phyloP scores from a whole-genome alignment of 2,329 filamentous ascomycete genomes.

The Fusarium subglutinans region DNA sequence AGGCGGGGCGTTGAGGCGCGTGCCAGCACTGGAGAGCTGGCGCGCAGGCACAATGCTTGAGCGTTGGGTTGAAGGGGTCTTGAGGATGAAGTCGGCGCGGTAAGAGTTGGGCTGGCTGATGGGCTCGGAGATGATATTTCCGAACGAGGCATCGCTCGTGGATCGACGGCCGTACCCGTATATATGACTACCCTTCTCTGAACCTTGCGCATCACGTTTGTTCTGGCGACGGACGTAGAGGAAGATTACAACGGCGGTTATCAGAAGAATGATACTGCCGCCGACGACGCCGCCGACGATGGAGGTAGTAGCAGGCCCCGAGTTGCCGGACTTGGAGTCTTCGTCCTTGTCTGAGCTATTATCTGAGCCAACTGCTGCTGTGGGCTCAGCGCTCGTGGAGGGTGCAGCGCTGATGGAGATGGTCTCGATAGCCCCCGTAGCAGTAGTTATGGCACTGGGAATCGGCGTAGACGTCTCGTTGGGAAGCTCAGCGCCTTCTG shows the following conservation, averaged over 20 bases:
- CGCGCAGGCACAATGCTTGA: conserved; percentile 17
- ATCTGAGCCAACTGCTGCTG: conserved; percentile 17
- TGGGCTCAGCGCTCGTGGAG: conserved; percentile 27
- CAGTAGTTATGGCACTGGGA: conserved; percentile 31
- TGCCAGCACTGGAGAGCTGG: conserved; percentile 22
- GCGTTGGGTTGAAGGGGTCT: conserved; percentile 38
- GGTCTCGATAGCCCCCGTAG: conserved; percentile 34
- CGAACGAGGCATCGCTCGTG: conserved; percentile 40
- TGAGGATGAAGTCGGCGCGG: conserved; percentile 64
- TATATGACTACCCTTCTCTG: conserved; percentile 35
- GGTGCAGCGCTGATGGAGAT: conserved; percentile 36
- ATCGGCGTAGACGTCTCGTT: conserved; percentile 32
- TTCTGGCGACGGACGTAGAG: conserved; percentile 51
- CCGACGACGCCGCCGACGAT: conserved; percentile 60
- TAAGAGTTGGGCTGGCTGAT: conserved; percentile 56
- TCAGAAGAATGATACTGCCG: conserved; percentile 55
- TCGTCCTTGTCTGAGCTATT: conserved; percentile 10
- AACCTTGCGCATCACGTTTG: conserved; percentile 18
- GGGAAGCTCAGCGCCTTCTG: conserved; percentile 45
- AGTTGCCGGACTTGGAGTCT: conserved; percentile 21
- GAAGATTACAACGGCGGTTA: conserved; percentile 52
- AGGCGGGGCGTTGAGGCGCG: conserved; percentile 20
- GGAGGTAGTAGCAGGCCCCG: conserved; percentile 48
- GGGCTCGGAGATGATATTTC: conserved; percentile 66
- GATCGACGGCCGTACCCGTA: conserved; percentile 23